These are phyloP conservation scores for Leccinum boreale DNA, from an alignment of 768 basidiomycete species.

Conservation along the genomic window DNA sequence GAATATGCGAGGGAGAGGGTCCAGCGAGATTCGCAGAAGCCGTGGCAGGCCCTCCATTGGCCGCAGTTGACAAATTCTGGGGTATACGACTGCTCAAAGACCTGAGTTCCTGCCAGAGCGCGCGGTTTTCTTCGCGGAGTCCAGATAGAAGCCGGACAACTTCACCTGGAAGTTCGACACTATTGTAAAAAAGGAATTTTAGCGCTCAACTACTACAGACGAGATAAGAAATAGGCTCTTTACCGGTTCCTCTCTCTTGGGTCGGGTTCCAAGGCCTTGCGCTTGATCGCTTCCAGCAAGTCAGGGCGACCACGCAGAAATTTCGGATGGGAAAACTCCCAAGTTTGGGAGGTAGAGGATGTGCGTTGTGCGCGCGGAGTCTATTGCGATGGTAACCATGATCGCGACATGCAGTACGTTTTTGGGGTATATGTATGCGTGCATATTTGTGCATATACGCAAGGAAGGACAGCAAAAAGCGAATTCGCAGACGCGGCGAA, in stretches of 20 bases:
- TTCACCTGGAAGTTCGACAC: conserved; percentile 80
- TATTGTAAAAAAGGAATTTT: conserved; percentile 37
- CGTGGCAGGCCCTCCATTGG: conserved; percentile 1
- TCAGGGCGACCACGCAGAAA: conserved; percentile 80
- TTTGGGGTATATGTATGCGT: not conserved
- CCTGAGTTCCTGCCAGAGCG: conserved; percentile 44
- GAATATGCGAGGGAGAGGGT: conserved; percentile 2
- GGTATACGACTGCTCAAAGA: conserved; percentile 24
- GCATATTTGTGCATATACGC: conserved; percentile 3
- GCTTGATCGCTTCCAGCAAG: conserved; percentile 80
- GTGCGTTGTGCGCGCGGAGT: conserved; percentile 83
- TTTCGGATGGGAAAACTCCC: conserved; percentile 88
- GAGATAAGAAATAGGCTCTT: not conserved
- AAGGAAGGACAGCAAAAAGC: not conserved
- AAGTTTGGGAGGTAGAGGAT: conserved; percentile 75
- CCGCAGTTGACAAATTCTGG: conserved; percentile 3
- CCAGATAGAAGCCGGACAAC: conserved; percentile 50
- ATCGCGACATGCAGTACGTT: conserved; percentile 1
- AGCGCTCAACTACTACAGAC: not conserved
- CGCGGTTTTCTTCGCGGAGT: conserved; percentile 70
- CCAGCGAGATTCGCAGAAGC: conserved; percentile 8
- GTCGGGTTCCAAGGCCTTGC: conserved; percentile 81
- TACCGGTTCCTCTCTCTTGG: conserved; percentile 42
- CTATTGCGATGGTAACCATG: conserved; percentile 31
- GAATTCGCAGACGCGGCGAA: not conserved